Evolutionary conservation across 78 protist genomes (phyloP).

Genomic region (Emiliania huxleyi): DNA sequence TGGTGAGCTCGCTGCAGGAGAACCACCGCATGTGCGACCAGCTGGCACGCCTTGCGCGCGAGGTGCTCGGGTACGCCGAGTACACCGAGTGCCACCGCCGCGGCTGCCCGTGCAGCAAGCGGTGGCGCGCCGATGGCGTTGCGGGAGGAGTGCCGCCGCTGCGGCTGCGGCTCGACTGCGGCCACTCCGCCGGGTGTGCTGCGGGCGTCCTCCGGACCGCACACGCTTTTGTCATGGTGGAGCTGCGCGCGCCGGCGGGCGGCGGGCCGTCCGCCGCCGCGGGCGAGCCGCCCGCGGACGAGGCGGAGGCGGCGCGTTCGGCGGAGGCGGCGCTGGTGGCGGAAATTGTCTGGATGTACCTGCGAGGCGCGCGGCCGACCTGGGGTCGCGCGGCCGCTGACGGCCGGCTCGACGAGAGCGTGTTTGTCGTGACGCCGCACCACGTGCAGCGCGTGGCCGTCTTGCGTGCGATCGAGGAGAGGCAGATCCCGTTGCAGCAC

Average conservation of each 20-base stretch:
- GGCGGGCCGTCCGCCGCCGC: not conserved
- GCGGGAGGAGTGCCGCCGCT: too few species aligned
- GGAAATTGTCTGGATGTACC: not conserved
- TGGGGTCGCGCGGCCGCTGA: too few species aligned
- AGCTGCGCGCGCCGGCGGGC: not conserved
- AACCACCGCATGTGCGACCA: not conserved
- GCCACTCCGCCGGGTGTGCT: too few species aligned
- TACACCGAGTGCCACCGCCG: not conserved
- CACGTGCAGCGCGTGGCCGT: not conserved
- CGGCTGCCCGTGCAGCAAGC: not conserved
- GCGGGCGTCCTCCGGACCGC: not conserved
- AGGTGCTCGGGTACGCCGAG: not conserved
- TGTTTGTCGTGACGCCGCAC: not conserved
- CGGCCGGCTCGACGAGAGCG: too few species aligned
- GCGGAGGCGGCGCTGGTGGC: not conserved
- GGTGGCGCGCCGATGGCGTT: too few species aligned
- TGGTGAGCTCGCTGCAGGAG: too few species aligned
- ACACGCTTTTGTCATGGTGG: not conserved
- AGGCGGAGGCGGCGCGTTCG: too few species aligned
- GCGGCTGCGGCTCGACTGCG: too few species aligned
- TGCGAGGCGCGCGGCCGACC: not conserved
- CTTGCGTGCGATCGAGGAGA: not conserved
- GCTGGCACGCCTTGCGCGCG: not conserved
- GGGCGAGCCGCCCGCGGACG: too few species aligned
- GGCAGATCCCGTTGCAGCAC: too few species aligned